Base-by-base conservation (phyloP, 2,329 filamentous ascomycete species). In the Alternaria novae-zelandiae region DNA sequence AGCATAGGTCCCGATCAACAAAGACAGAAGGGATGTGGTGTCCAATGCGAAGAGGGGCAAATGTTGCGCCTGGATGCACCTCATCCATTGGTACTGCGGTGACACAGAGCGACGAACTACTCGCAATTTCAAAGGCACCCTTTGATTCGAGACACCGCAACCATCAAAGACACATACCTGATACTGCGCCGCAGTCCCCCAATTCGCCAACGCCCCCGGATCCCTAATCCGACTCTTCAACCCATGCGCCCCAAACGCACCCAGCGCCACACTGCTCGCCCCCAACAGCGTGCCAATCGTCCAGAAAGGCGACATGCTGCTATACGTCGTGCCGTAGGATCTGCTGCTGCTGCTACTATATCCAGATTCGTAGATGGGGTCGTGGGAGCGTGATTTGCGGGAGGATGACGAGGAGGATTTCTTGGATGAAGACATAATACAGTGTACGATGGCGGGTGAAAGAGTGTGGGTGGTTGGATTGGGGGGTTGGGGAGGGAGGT, bases 191-290 rank as follows among this genome's bases (percentile, higher is more conserved):
- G 89, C 89, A 0, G 89, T 91, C 11, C 79, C 77, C 85, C 88
- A 91, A 74, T 83, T 90, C 6, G 87, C 85, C 44, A 91, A 77
- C 64, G 84, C 84, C 12, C 82, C 78, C 4, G 89, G 88, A 68
- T 90, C 88, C 10, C 84, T 73, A 72, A 90, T 87, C 67, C 82
- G 81, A 63, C 84, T 84, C 80, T 90, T 90, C 44, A 91, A 81
- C 11, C 89, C 89, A 74, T 91, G 89, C 12, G 89, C 88, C 36
- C 89, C 89, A 77, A 91, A 91, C 0, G 89, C 89, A 30, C 89
- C 89, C 59, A 90, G 76, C 15, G 82, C 82, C 53, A 91, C 89
- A 73, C 86, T 85, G 5, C 85, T 80, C 10, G 88, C 89, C 77
- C 88, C 89, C 73, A 86, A 89, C 56, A 90, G 75, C 72, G 86